These are phyloP conservation scores for Clausena lansium DNA, from an alignment of 345 rosid genomes.

Conservation along the genomic window DNA sequence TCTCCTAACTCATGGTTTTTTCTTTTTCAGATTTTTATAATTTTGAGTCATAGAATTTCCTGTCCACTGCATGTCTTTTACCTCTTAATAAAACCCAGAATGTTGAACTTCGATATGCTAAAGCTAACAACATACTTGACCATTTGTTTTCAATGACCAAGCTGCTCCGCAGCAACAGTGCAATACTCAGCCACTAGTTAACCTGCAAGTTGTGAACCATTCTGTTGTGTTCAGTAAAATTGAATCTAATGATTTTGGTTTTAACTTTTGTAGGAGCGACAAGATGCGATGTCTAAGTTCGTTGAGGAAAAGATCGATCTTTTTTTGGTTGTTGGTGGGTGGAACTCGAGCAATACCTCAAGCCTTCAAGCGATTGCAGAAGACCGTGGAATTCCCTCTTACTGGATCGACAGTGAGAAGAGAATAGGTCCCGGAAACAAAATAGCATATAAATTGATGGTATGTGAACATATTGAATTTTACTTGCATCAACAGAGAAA, in stretches of 20 bases:
- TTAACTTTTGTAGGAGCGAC: slow-evolving; percentile 64
- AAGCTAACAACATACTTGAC: not conserved
- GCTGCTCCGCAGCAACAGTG: not conserved
- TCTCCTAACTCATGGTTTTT: not conserved
- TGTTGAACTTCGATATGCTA: not conserved
- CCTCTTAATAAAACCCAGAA: too few relatives aligned
- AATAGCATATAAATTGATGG: slow-evolving; percentile 77
- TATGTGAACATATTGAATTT: slow-evolving; percentile 23
- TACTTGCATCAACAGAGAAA: not conserved
- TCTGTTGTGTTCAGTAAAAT: not conserved
- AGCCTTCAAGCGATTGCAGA: slow-evolving; percentile 95
- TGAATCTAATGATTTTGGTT: not conserved
- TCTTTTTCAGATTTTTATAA: not conserved
- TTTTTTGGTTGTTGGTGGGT: slow-evolving; percentile 86
- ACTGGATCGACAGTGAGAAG: slow-evolving; percentile 82
- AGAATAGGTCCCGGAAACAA: slow-evolving; percentile 92
- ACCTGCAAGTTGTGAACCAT: not conserved
- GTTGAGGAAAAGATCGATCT: slow-evolving; percentile 87
- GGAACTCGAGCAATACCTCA: slow-evolving; percentile 98
- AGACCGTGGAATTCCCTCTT: slow-evolving; percentile 79
- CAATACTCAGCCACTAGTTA: not conserved
- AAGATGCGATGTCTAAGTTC: slow-evolving; percentile 89
- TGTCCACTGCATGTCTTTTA: too few relatives aligned
- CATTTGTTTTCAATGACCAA: not conserved
- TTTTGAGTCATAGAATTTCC: not conserved